Conservation (phyloP, 2,329 filamentous ascomycete species). For the Colletotrichum sojae region DNA sequence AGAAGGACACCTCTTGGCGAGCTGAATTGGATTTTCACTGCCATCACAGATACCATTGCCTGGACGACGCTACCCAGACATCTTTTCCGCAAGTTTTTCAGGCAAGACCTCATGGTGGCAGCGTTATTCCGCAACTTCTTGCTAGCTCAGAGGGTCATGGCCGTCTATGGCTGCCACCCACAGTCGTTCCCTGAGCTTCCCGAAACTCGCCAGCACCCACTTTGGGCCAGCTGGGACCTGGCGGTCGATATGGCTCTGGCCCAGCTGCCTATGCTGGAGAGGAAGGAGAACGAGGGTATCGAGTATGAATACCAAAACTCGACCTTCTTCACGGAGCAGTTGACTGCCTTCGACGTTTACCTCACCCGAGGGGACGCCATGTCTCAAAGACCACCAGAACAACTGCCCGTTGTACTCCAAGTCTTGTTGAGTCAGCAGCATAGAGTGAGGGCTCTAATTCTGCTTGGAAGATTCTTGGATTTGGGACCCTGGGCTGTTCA, state of each 20-base stretch:
- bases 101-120: constrained; percentile 99
- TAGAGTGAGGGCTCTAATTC: constrained; percentile 87
- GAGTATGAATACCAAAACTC: constrained; percentile 97
- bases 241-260: constrained; percentile 95
- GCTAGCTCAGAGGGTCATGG: constrained; percentile 94
- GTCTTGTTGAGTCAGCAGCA: constrained; percentile 97
- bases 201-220: constrained; percentile 91
- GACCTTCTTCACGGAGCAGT: constrained; percentile 95
- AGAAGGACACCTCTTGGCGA: constrained; percentile 94
- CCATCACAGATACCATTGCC: constrained; percentile 98
- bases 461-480: constrained; percentile 94
- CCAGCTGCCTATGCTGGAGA: constrained; percentile 89
- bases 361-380: constrained; percentile 84
- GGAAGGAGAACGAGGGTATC: constrained; percentile 78
- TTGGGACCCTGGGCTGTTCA: constrained; percentile 99
- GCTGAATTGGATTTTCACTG: constrained; percentile 99
- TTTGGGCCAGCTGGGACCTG: constrained; percentile 98
- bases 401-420: constrained; percentile 95
- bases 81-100: constrained; percentile 95
- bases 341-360: constrained; percentile 98
- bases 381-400: constrained; percentile 89
- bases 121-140: constrained; percentile 97
- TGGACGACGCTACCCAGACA: constrained; percentile 95
- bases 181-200: constrained; percentile 93
- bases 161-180: constrained; percentile 94